Evolutionary conservation across 2,329 filamentous ascomycete genomes (phyloP), one percentile per base, ranked within the genome.

Genomic region (Orbilia oligospora): DNA sequence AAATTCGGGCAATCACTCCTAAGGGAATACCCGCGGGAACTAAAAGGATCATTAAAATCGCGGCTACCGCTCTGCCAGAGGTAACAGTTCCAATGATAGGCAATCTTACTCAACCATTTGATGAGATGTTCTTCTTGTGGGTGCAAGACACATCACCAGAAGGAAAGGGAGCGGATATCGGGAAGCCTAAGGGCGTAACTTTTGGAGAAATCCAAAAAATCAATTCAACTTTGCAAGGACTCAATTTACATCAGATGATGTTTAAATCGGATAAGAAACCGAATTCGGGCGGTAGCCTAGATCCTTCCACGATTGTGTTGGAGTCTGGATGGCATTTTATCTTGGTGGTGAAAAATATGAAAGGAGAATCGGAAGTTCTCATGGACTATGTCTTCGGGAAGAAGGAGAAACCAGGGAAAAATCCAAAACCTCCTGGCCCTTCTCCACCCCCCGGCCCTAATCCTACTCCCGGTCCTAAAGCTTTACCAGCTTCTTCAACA

Each of bases 121-220:
- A 85, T 41, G 83, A 85, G 69, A 76, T 84, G 77, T 83, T 81
- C 27, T 83, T 82, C 51, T 55, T 85, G 38, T 85, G 83, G 83
- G 80, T 83, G 2, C 82, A 5, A 6, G 44, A 33, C 20, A 36
- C 5, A 5, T n/a, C n/a, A n/a, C n/a, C n/a, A n/a, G n/a, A n/a
- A n/a, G n/a, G n/a, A n/a, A 36, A 36, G 10, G 10, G 5, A 36
- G 5, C 30, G 4, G 4, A 4, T 36, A 36, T 4, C 30, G 30
- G 30, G 4, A 10, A 36, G 30, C 5, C 30, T 36, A 5, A 5
- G 30, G 30, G 30, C 30, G 4, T 36, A 36, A 36, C 30, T 10
- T 10, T 4, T 36, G 5, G 10, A 10, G 30, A 36, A 10, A 36
- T 36, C 10, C 4, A 36, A 36, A 10, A 36, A 4, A 4, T 36